Conservation (phyloP, 805 yeast species). For the Isabelozyma gotoi region DNA sequence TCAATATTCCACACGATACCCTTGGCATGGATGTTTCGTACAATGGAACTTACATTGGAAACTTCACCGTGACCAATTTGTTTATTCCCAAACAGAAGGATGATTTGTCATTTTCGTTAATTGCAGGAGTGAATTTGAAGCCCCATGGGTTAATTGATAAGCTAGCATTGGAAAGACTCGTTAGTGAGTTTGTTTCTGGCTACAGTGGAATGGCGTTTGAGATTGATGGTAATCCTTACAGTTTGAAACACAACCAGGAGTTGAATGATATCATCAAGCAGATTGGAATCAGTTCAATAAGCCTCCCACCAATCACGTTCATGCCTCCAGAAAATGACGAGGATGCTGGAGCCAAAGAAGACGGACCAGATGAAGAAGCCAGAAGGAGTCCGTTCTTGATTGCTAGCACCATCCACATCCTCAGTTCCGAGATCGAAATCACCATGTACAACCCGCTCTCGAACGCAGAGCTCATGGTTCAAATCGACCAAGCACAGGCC, state of each 20-base stretch:
- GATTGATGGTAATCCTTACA: not conserved
- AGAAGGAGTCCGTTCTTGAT: conserved; percentile 40
- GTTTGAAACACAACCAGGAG: conserved; percentile 6
- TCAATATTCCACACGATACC: conserved; percentile 19
- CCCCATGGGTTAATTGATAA: conserved; percentile 5
- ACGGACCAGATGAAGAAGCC: conserved; percentile 4
- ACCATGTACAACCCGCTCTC: conserved; percentile 53
- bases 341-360: not conserved
- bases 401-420: conserved; percentile 52
- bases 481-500: conserved; percentile 48
- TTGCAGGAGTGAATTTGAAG: conserved; percentile 15
- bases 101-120: conserved; percentile 11
- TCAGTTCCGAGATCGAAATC: conserved; percentile 55
- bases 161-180: conserved; percentile 13
- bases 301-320: conserved; percentile 25
- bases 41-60: conserved; percentile 36
- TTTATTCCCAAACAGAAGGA: conserved; percentile 12
- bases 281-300: conserved; percentile 19
- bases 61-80: conserved; percentile 19
- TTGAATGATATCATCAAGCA: conserved; percentile 13
- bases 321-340: conserved; percentile 18
- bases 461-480: conserved; percentile 45
- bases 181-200: conserved; percentile 19
- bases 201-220: conserved; percentile 7
- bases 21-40: conserved; percentile 25